Evolutionary conservation across 192 early-diverging fungal species (phyloP).

Genomic region (Coemansia sp.): DNA sequence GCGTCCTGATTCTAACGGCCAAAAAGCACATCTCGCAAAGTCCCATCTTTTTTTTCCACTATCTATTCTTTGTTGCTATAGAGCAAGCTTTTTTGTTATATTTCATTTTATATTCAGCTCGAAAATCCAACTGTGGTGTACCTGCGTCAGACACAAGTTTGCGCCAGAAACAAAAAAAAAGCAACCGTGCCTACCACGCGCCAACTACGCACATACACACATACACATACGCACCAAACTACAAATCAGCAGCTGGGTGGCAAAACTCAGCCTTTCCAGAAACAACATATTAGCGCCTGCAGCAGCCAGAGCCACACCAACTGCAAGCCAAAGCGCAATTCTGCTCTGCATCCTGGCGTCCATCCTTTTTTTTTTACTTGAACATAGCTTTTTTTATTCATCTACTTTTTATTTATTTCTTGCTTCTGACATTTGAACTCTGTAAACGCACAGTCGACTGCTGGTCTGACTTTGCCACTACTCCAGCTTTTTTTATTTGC

Average conservation of each 20-base stretch:
- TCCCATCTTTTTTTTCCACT: no score
- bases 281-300: conserved; percentile 7
- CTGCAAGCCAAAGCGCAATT: conserved; percentile 9
- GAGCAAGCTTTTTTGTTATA: no score
- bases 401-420: no score
- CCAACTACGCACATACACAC: not conserved
- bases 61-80: no score
- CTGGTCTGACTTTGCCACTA: not conserved
- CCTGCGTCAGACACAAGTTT: no score
- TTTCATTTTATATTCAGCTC: no score
- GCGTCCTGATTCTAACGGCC: no score
- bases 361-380: not conserved
- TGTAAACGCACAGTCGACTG: not conserved
- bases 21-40: no score
- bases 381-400: conserved; percentile 1
- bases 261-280: conserved; percentile 6
- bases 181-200: not conserved
- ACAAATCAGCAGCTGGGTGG: no score
- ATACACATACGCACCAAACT: not conserved
- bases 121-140: no score
- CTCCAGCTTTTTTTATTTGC: not conserved
- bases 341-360: conserved; percentile 3
- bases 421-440: no score
- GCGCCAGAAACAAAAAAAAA: no score
- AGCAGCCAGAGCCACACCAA: conserved; percentile 9